Evolutionary conservation across 306 rosid species (phyloP), one percentile per base, ranked within the genome.

Genomic region (Pyrus pyrifolia): DNA sequence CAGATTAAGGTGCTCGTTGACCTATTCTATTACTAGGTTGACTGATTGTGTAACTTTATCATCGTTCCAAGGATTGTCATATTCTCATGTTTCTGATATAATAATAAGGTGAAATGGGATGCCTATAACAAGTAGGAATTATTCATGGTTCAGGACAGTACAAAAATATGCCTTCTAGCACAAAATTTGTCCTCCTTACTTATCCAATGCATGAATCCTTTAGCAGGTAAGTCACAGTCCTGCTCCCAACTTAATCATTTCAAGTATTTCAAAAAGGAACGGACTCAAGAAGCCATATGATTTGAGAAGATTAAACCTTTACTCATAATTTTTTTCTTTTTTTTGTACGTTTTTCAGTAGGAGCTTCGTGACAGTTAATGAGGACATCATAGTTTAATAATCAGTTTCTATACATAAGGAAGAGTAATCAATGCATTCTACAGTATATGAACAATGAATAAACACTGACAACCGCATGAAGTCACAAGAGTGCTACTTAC

Each of bases 401-500:
- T 53, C 66, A 27, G 27, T 33, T 64, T 35, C n/a, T 33, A 9
- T 8, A 25, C 1, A 51, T 23, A 72, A 72, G 22, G 3, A 11
- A 33, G 35, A 14, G 49, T 2, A 55, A 72, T 6, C 35, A 49
- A 31, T 22, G 76, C 52, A n/a, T 40, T 31, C 40, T 17, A 17
- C 57, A 10, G 46, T 52, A 19, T 49, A 75, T 15, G 27, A 45
- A 61, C 19, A 18, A 45, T 21, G 29, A 82, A 49, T 29, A 29
- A 70, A 35, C n/a, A 21, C 5, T 33, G 30, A 59, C 44, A 62
- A 27, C 19, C 74, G 33, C 71, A 75, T 49, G 59, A 81, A 68
- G 76, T 60, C 68, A 60, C 25, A 83, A 66, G 79, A 76, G 76
- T 44, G 55, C 74, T 79, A 79, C 98, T 95, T 87, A 92, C 98